A percentile compares a stretch with the other conserved stretches of the same genome.
phyloP scores from a whole-genome alignment of 1,139 yeast species.

The Scheffersomyces illinoinensis region DNA sequence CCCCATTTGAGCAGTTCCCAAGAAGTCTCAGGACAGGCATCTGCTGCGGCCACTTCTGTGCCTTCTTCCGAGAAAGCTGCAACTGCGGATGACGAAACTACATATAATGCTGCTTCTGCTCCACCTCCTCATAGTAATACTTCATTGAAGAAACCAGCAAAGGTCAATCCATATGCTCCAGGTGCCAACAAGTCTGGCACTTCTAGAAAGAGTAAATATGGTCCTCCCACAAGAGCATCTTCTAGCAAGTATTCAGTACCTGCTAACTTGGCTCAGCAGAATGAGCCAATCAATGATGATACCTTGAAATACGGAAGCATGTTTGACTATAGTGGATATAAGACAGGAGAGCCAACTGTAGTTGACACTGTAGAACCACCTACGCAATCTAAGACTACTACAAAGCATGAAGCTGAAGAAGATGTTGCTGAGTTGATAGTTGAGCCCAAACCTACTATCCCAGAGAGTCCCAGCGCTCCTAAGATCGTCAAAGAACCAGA shows the following conservation, averaged over 20 bases:
- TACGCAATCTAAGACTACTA: neutral
- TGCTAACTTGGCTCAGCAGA: slow-evolving; percentile 2
- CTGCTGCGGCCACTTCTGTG: slow-evolving; percentile 7
- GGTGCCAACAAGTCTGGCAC: slow-evolving; percentile 12
- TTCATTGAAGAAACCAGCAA: slow-evolving; percentile 7
- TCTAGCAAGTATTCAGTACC: slow-evolving; percentile 16
- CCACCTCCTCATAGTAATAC: slow-evolving; percentile 13
- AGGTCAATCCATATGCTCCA: slow-evolving; percentile 46
- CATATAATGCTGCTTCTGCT: neutral
- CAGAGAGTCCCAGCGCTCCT: neutral
- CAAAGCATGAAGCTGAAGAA: neutral
- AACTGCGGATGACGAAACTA: neutral
- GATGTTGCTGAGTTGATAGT: neutral
- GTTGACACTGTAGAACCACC: neutral
- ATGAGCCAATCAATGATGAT: neutral
- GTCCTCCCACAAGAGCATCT: slow-evolving; percentile 22
- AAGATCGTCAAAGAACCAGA: neutral
- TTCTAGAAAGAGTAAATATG: slow-evolving; percentile 25
- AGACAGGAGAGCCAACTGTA: slow-evolving; percentile 6
- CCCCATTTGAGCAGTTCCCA: neutral
- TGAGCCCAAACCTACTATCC: neutral
- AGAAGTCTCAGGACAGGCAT: slow-evolving; percentile 1
- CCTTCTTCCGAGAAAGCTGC: slow-evolving; percentile 7
- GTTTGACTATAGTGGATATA: slow-evolving; percentile 31
- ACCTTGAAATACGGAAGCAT: slow-evolving; percentile 26